Percentiles rank a stretch among this genome's conserved stretches.
These are phyloP conservation scores for Boeremia lycopersici DNA, from an alignment of 2,329 filamentous ascomycete species.

Conservation along the genomic window DNA sequence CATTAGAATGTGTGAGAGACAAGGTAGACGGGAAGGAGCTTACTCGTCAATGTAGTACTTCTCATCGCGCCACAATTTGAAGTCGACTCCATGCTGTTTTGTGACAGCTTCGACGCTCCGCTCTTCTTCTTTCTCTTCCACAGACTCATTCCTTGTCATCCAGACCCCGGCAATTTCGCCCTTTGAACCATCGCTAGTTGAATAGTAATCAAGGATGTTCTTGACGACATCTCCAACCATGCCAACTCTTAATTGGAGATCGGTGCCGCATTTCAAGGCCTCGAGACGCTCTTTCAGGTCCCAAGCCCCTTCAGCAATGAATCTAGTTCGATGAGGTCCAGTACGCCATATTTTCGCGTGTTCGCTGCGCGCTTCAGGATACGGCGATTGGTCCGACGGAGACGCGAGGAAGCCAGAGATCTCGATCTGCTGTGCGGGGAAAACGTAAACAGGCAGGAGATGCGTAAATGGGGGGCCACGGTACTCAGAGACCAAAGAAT, in stretches of 20 bases:
- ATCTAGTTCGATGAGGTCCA: constrained; percentile 73
- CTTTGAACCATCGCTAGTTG: constrained; percentile 24
- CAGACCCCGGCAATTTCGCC: constrained; percentile 68
- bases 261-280: constrained; percentile 60
- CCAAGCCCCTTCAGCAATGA: constrained; percentile 75
- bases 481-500: constrained; percentile 33
- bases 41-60: constrained; percentile 83
- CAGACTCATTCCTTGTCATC: constrained; percentile 74
- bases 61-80: constrained; percentile 73
- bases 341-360: constrained; percentile 74
- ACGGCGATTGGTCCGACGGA: constrained; percentile 59
- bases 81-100: constrained; percentile 60
- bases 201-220: constrained; percentile 59
- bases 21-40: constrained; percentile 38
- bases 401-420: constrained; percentile 71
- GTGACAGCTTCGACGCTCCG: constrained; percentile 60
- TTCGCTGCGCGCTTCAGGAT: constrained; percentile 70
- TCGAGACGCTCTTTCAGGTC: constrained; percentile 70
- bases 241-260: constrained; percentile 68
- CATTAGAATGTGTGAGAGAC: not conserved
- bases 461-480: constrained; percentile 52
- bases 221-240: constrained; percentile 63
- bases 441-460: constrained; percentile 70
- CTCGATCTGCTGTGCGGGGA: constrained; percentile 74
- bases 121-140: constrained; percentile 73